Evolutionary conservation across 768 basidiomycete species (phyloP).

Genomic region (Termitomyces sp.): DNA sequence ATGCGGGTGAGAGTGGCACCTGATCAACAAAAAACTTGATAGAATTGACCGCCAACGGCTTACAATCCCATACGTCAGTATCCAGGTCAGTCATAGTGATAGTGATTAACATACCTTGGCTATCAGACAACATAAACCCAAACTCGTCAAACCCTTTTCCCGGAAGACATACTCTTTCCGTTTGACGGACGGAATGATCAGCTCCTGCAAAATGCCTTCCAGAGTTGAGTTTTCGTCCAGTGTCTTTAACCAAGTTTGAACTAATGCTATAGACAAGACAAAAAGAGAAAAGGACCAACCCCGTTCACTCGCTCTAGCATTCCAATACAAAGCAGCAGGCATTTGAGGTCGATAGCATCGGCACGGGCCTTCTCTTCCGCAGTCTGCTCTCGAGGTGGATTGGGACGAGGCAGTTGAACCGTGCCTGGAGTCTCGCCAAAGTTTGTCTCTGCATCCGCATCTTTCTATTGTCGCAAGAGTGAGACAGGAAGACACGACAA

Average conservation of each 20-base stretch:
- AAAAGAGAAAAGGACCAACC: constrained; percentile 43
- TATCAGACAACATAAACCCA: constrained; percentile 75
- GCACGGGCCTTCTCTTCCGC: constrained; percentile 54
- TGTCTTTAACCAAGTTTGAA: constrained; percentile 32
- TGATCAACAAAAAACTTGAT: constrained; percentile 65
- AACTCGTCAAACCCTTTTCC: constrained; percentile 61
- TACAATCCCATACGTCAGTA: background rate
- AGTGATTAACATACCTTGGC: constrained; percentile 42
- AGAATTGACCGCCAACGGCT: constrained; percentile 28
- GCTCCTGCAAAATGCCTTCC: constrained; percentile 65
- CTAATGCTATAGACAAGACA: background rate
- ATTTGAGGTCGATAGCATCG: constrained; percentile 68
- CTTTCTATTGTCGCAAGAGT: constrained; percentile 9
- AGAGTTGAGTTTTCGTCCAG: constrained; percentile 69
- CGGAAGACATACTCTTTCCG: constrained; percentile 64
- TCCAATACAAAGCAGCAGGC: constrained; percentile 71
- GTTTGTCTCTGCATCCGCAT: constrained; percentile 19
- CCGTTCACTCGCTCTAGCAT: constrained; percentile 85
- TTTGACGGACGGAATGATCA: constrained; percentile 84
- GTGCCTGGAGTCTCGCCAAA: constrained; percentile 23
- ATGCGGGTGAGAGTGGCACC: constrained; percentile 54
- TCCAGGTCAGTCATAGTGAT: background rate
- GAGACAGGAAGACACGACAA: background rate
- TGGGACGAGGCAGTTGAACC: constrained; percentile 17
- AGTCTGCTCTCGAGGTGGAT: constrained; percentile 36